Conservation (phyloP, 805 yeast species). For the Geotrichum ghanense region DNA sequence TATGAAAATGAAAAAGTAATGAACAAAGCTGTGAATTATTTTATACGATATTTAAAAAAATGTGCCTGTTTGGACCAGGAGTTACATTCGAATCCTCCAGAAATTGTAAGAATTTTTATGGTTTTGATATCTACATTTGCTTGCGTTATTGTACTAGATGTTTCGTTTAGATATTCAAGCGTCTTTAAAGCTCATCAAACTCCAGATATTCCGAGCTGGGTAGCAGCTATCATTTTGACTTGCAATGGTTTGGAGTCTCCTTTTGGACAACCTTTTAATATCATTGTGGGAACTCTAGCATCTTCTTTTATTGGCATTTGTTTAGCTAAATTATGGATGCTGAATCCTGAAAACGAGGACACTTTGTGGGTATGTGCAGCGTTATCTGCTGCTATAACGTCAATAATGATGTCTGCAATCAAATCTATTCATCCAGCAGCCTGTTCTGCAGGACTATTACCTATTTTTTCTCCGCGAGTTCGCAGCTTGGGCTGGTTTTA, state of each 20-base stretch:
- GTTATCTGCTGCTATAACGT: not conserved
- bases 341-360: not conserved
- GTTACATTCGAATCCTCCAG: not conserved
- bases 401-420: not conserved
- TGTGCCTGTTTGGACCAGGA: not conserved
- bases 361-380: conserved; percentile 1
- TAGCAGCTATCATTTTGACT: not conserved
- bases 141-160: not conserved
- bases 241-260: not conserved
- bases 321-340: not conserved
- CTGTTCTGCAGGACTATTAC: not conserved
- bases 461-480: not conserved
- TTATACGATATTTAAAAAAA: not conserved
- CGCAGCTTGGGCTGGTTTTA: not conserved
- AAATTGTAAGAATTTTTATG: not conserved
- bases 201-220: not conserved
- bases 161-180: not conserved
- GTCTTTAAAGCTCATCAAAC: not conserved
- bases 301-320: not conserved
- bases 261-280: not conserved
- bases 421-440: not conserved
- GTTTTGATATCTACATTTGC: not conserved
- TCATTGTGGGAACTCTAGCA: not conserved
- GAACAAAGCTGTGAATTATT: no score
- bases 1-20: no score